Evolutionary conservation across 306 rosid genomes (phyloP), one percentile per base, ranked within the genome.

Genomic region (Prunus salicina): DNA sequence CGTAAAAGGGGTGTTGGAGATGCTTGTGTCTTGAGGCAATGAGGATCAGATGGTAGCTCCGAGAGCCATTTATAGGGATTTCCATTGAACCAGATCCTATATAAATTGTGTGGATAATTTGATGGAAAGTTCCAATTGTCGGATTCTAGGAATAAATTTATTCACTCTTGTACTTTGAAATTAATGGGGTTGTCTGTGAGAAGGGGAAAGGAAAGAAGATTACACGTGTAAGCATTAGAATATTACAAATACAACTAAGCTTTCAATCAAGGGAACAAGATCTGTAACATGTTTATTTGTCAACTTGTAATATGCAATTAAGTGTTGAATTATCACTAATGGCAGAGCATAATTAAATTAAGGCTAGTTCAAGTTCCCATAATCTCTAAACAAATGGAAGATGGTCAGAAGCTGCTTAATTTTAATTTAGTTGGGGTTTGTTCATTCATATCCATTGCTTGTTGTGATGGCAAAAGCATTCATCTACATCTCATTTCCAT

Each of bases 181-280:
- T 74, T 71, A 71, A 80, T 75, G 79, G 82, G 57, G 72, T 64
- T 90, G 97, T 90, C 91, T 71, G 81, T 63, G 71, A 56, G 64
- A 71, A 45, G 76, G 81, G 71, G 72, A 60, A 80, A 86, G 41
- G 77, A 46, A 68, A 30, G 80, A 71, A 79, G 80, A 15, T 24
- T 67, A 61, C 84, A 83, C 84, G 86, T 77, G 89, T 75, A 74
- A 74, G 74, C 70, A 69, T 46, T 86, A 86, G 78, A 83, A 82
- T 81, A 89, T 77, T 62, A 53, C 75, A 64, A 85, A 83, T 85
- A 84, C 91, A 87, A 75, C 88, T 75, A 81, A 80, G 86, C 68
- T 63, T 80, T 74, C 68, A 83, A 76, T 75, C 81, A n/a, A 86
- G 92, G 93, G 90, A 87, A 85, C 97, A 89, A 56, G 80, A 88